Evolutionary conservation across 2,329 filamentous ascomycete genomes (phyloP).

Genomic region (Ilyonectria robusta): DNA sequence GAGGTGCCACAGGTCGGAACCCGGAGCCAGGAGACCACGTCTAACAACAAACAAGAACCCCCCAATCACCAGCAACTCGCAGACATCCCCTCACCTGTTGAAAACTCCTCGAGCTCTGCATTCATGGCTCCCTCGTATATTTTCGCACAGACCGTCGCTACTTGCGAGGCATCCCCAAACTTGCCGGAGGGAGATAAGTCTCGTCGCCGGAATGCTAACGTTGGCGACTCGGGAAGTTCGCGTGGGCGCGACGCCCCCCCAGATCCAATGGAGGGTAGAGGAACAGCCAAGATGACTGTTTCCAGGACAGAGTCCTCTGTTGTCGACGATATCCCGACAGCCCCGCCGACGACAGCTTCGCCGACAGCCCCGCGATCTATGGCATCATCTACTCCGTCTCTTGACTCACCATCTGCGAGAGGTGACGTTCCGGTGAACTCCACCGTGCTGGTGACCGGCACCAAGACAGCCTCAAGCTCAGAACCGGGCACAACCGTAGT

Average conservation of each 20-base stretch:
- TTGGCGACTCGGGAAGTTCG: constrained; percentile 16
- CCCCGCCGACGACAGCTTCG: constrained; percentile 24
- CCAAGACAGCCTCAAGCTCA: constrained; percentile 29
- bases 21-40: constrained; percentile 23
- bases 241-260: constrained; percentile 7
- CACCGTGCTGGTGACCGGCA: constrained; percentile 29
- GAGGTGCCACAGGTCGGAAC: constrained; percentile 30
- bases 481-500: constrained; percentile 20
- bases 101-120: background rate
- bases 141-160: constrained; percentile 3
- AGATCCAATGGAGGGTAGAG: constrained; percentile 31
- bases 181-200: constrained; percentile 8
- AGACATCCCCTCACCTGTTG: background rate
- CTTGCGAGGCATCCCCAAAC: constrained; percentile 31
- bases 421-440: constrained; percentile 24
- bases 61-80: constrained; percentile 3
- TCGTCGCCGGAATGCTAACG: constrained; percentile 11
- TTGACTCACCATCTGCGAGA: constrained; percentile 31
- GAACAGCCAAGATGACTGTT: constrained; percentile 26
- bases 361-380: constrained; percentile 35
- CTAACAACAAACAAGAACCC: constrained; percentile 12
- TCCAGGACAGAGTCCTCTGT: constrained; percentile 27
- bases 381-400: constrained; percentile 38
- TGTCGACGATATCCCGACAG: constrained; percentile 30
- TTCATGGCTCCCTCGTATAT: background rate